Base-by-base conservation (phyloP, 2,329 filamentous ascomycete genomes). In the Colletotrichum trifolii region DNA sequence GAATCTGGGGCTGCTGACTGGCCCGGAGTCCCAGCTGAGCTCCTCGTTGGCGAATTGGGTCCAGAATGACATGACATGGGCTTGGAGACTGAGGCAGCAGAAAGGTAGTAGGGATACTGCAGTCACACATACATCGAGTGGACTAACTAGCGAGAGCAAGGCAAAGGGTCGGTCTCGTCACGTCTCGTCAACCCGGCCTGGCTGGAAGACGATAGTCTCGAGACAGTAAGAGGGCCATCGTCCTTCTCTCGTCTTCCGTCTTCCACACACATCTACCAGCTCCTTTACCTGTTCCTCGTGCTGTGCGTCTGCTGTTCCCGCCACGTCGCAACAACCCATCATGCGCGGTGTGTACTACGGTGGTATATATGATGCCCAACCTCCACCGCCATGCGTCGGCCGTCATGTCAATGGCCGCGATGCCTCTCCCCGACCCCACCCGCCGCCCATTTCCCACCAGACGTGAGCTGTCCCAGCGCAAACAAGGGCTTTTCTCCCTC, bases 371-470 rank as follows among this genome's bases (percentile, higher is more conserved):
- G 63, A 66, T 66, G 63, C 63, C 63, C 63, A 66, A 66, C 63
- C 63, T 66, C 63, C 63, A 66, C 63, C 58, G 63, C 63, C 63
- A 66, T 66, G 63, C 63, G 63, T 66, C 63, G 47, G 47, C 63
- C 36, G 34, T 60, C 57, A 52, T 52, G 52, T 55, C 35, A 65
- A 65, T 65, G 62, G 62, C 39, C 46, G 57, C 58, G 50, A 54
- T 62, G 50, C 45, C 50, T 50, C 17, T 61, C 47, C 25, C 33
- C 10, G 59, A 53, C 58, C 17, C 63, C 63, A 66, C 63, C 47
- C 40, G 58, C 59, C 58, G 46, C 10, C 50, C 63, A n/a, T 43
- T 66, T 57, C 38, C 63, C 52, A 35, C 63, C 63, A 62, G 53
- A 66, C 52, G 38, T 62, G 59, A 62, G 52, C 45, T 66, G 63